Conservation (phyloP, 441 rosid genomes). For the Theobroma grandiflorum region DNA sequence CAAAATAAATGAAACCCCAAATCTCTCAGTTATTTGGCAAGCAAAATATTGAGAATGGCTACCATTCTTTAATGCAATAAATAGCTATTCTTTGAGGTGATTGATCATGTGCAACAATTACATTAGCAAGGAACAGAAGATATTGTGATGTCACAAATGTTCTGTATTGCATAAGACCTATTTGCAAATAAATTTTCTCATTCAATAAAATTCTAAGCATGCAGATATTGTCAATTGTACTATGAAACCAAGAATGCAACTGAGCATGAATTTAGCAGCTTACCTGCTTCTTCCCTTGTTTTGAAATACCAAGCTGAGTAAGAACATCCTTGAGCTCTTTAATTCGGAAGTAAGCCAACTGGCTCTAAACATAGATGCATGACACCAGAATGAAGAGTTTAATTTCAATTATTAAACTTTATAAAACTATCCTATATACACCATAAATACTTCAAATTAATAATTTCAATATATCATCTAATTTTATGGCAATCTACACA, state of each 20-base stretch:
- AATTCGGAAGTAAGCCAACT: conserved; percentile 39
- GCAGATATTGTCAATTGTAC: neutral
- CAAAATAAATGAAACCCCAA: neutral
- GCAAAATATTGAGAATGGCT: neutral
- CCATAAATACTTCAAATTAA: neutral
- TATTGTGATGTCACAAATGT: neutral
- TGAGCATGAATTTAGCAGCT: neutral
- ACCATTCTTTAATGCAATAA: neutral
- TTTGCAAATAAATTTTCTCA: neutral
- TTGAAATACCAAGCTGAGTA: conserved; percentile 37
- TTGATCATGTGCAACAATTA: neutral
- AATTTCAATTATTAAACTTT: neutral
- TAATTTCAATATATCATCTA: neutral
- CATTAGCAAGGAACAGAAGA: neutral
- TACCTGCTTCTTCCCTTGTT: conserved; percentile 50
- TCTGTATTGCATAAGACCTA: neutral
- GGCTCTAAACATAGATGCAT: conserved; percentile 29
- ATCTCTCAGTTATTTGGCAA: neutral
- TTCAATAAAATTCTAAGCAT: neutral
- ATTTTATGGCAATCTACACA: neutral
- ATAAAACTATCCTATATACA: neutral
- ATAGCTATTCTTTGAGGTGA: neutral
- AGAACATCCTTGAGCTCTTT: conserved; percentile 49
- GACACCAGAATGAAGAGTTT: neutral
- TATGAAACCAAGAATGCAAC: neutral